Conservation (phyloP, 352 stramenopile genomes). For the Globisporangium nunn region DNA sequence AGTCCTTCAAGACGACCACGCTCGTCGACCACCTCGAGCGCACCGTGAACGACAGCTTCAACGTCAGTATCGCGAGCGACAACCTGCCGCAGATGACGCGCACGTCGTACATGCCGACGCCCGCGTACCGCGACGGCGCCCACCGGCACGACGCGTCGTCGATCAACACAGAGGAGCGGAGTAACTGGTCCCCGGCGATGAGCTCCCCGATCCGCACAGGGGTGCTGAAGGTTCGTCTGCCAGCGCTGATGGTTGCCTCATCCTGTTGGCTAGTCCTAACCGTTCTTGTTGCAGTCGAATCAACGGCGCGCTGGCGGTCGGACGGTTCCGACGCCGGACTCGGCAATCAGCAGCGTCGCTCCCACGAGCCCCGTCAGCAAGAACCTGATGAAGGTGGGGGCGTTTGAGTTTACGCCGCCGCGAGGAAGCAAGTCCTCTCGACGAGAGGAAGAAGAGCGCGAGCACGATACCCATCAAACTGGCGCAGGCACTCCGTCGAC, state of each 20-base stretch:
- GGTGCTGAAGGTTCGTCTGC: slow-evolving; percentile 30
- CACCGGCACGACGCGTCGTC: slow-evolving; percentile 33
- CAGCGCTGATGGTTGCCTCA: background rate
- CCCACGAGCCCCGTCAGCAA: slow-evolving; percentile 58
- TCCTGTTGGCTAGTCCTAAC: too few species aligned
- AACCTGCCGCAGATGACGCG: slow-evolving; percentile 51
- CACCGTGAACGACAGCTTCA: slow-evolving; percentile 42
- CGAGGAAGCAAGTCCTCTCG: slow-evolving; percentile 20
- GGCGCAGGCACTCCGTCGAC: slow-evolving; percentile 27
- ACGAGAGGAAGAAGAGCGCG: slow-evolving; percentile 12
- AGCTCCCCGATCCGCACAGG: slow-evolving; percentile 45
- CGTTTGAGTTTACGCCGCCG: slow-evolving; percentile 68
- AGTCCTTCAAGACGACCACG: slow-evolving; percentile 73
- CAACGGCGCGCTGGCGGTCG: slow-evolving; percentile 8
- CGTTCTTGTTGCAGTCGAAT: slow-evolving; percentile 8
- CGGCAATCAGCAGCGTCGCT: slow-evolving; percentile 71
- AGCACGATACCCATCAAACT: slow-evolving; percentile 10
- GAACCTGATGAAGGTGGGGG: slow-evolving; percentile 77
- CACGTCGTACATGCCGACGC: slow-evolving; percentile 57
- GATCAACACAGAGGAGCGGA: slow-evolving; percentile 37
- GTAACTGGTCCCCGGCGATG: slow-evolving; percentile 47
- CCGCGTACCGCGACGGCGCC: slow-evolving; percentile 16
- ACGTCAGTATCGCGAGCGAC: slow-evolving; percentile 56
- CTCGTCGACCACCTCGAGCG: slow-evolving; percentile 31
- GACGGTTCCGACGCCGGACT: slow-evolving; percentile 43